Percentiles rank a stretch among this genome's conserved stretches.
Conservation (phyloP, 1,284 basidiomycete genomes). For the Trametes versicolor region DNA sequence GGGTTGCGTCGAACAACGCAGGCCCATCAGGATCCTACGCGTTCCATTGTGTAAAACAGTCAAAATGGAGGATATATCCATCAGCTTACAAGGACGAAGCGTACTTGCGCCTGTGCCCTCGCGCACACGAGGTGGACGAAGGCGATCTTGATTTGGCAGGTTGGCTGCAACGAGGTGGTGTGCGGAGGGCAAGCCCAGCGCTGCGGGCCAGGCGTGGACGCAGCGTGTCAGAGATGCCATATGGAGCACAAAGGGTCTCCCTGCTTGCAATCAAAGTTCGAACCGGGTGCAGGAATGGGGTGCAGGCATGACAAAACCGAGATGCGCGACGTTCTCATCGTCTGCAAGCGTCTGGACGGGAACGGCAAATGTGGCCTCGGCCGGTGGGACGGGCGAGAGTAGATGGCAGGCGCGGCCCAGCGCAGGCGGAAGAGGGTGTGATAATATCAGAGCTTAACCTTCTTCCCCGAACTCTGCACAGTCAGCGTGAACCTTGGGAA, state of each 20-base stretch:
- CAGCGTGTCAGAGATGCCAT: slow-evolving; percentile 66
- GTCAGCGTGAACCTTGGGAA: slow-evolving; percentile 38
- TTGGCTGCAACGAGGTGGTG: slow-evolving; percentile 59
- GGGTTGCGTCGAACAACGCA: slow-evolving; percentile 27
- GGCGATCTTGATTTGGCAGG: slow-evolving; percentile 62
- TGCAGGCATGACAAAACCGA: slow-evolving; percentile 43
- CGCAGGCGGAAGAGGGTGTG: slow-evolving; percentile 33
- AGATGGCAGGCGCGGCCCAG: slow-evolving; percentile 43
- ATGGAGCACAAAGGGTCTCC: slow-evolving; percentile 60
- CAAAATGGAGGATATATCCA: slow-evolving; percentile 50
- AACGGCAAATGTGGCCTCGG: slow-evolving; percentile 43
- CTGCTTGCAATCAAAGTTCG: slow-evolving; percentile 41
- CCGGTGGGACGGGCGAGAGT: slow-evolving; percentile 38
- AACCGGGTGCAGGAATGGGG: slow-evolving; percentile 40
- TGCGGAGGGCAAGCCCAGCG: slow-evolving; percentile 72
- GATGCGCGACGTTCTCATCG: slow-evolving; percentile 29
- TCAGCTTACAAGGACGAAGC: slow-evolving; percentile 42
- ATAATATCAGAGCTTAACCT: slow-evolving; percentile 43
- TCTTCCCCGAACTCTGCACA: slow-evolving; percentile 25
- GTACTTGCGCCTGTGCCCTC: slow-evolving; percentile 39
- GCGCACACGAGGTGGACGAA: slow-evolving; percentile 51
- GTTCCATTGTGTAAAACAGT: slow-evolving; percentile 40
- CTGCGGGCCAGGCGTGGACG: slow-evolving; percentile 69
- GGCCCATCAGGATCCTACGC: slow-evolving; percentile 33
- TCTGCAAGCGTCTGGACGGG: slow-evolving; percentile 31